Base-by-base conservation (phyloP, 345 rosid genomes). In the Eutrema heterophyllum region DNA sequence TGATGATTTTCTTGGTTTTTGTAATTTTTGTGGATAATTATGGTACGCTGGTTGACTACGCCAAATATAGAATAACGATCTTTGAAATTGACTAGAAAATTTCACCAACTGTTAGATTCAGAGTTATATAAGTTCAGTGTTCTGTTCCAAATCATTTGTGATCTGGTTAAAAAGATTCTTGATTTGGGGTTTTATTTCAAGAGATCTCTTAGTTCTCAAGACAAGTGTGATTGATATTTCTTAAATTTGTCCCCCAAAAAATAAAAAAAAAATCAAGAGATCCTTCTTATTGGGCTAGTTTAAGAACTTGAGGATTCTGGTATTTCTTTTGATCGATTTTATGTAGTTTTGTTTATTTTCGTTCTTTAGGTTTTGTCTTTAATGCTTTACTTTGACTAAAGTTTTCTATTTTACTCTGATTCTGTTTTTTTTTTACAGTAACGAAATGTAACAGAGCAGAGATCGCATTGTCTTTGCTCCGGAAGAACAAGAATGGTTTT, bases 371-470 rank as follows among this genome's bases (percentile, higher is more conserved):
- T 52, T 43, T 33, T 32, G 26, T 21, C 3, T 30, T 12, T 62
- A 38, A 57, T 67, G 60, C 7, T 54, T 65, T 44, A 48, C 10
- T 56, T 32, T 44, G 54, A 63, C 45, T 61, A 13, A 30, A 2
- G 6, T 58, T 6, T 24, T 14, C 11, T 49, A 30, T 3, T 32
- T 73, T 46, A 38, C 41, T 58, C 36, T 68, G 40, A 3, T 67
- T 70, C 40, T 71, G 80, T 40, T 70, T 57, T 49, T 80, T 40
- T 70, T 57, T 79, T 79, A 67, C 97, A 95, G 99, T 95, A 64
- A 95, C 93, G 0, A 88, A 82, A 57, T 92, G 93, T 83, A 88
- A 80, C 74, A 83, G 97, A 81, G 97, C 98, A 13, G 94, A 88
- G 79, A 55, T n/a, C 9, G 99, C 99, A 41, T 71, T 95, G 76